phyloP scores from a whole-genome alignment of 2,329 filamentous ascomycete genomes.

The Alternaria conjuncta region DNA sequence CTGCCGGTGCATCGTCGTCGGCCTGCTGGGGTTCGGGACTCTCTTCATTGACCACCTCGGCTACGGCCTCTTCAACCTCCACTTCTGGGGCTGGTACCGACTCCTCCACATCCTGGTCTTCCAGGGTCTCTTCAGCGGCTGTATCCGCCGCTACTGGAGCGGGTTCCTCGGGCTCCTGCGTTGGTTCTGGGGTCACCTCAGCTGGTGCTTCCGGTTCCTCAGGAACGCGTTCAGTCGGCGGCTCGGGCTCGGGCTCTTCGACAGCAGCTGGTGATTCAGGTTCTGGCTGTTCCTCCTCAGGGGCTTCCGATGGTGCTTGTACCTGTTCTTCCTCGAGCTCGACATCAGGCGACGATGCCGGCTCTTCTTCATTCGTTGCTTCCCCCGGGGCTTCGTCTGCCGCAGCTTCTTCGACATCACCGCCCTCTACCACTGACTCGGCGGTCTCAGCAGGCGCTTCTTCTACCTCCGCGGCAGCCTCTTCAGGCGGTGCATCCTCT shows the following conservation, averaged over 20 bases:
- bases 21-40: not conserved
- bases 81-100: not conserved
- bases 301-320: not conserved
- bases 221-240: not conserved
- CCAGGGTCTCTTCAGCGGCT: not conserved
- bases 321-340: not conserved
- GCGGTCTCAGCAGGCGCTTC: not conserved
- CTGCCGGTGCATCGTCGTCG: not conserved
- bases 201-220: not conserved
- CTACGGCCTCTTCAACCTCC: not conserved
- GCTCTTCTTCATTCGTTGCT: not conserved
- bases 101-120: not conserved
- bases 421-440: not conserved
- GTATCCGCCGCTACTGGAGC: not conserved
- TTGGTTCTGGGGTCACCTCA: not conserved
- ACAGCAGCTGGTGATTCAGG: not conserved
- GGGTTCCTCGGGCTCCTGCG: not conserved
- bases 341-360: not conserved
- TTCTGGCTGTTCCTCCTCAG: not conserved
- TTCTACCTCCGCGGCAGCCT: not conserved
- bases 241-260: not conserved
- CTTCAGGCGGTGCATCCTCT: slow-evolving; percentile 1
- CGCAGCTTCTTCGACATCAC: not conserved
- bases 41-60: not conserved
- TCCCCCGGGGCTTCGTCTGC: not conserved